phyloP scores from a whole-genome alignment of 1,139 yeast species.

The Kodamaea arcana region DNA sequence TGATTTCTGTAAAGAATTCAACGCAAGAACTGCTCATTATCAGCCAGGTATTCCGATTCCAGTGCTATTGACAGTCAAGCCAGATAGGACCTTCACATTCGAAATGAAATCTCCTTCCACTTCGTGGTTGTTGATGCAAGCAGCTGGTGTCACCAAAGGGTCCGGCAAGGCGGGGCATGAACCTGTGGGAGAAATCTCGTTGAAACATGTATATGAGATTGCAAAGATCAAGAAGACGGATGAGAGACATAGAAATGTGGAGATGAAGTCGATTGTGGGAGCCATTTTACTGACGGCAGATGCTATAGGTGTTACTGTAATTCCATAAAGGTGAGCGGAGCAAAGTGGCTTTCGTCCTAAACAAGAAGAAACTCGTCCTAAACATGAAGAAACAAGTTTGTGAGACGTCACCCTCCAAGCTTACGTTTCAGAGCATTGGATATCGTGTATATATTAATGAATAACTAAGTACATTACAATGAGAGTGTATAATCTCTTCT shows the following conservation, averaged over 20 bases:
- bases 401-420: too few species aligned
- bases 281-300: conserved; percentile 83
- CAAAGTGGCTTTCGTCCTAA: too few species aligned
- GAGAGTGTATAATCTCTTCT: too few species aligned
- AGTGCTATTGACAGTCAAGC: conserved; percentile 75
- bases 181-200: conserved; percentile 66
- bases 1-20: conserved; percentile 96
- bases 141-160: conserved; percentile 82
- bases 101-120: conserved; percentile 92
- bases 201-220: conserved; percentile 90
- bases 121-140: conserved; percentile 77
- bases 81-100: conserved; percentile 87
- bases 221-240: conserved; percentile 92
- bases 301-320: conserved; percentile 81
- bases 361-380: too few species aligned
- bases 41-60: conserved; percentile 90
- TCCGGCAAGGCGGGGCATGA: conserved; percentile 50
- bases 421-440: too few species aligned
- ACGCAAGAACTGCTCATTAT: conserved; percentile 88
- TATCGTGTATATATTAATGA: too few species aligned
- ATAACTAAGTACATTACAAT: too few species aligned
- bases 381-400: too few species aligned
- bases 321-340: conserved; percentile 50
- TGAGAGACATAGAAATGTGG: conserved; percentile 67
- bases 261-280: conserved; percentile 74